Conservation (phyloP, 1,284 basidiomycete genomes). For the Testicularia cyperi region DNA sequence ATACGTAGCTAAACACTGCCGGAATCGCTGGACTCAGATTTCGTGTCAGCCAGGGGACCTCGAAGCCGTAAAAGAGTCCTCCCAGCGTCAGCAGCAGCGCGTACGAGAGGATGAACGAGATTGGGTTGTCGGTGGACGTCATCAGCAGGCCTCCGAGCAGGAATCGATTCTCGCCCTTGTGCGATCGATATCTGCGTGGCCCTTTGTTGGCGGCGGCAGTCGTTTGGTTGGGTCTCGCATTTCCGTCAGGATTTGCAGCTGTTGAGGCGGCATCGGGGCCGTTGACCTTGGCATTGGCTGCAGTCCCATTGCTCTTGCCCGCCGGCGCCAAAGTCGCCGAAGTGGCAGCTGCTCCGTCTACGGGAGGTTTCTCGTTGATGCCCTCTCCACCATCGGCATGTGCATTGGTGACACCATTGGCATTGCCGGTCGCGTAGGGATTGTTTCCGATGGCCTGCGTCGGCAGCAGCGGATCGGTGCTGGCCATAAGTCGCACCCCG, state of each 20-base stretch:
- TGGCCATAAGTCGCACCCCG: slow-evolving; percentile 24
- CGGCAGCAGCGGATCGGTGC: slow-evolving; percentile 25
- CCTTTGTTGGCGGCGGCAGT: not conserved
- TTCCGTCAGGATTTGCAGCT: too few species aligned
- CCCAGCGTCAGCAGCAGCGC: slow-evolving; percentile 39
- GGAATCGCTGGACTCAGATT: slow-evolving; percentile 44
- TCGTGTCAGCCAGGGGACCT: slow-evolving; percentile 40
- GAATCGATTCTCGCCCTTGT: slow-evolving; percentile 46
- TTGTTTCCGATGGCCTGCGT: slow-evolving; percentile 4
- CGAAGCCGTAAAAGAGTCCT: slow-evolving; percentile 51
- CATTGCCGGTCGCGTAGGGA: too few species aligned
- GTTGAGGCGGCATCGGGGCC: too few species aligned
- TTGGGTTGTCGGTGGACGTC: slow-evolving; percentile 48
- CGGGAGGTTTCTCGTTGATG: too few species aligned
- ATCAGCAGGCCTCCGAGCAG: slow-evolving; percentile 44
- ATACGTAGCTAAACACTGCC: slow-evolving; percentile 48
- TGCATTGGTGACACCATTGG: not conserved
- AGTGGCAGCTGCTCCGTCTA: not conserved
- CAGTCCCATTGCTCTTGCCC: not conserved
- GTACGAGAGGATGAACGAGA: slow-evolving; percentile 41
- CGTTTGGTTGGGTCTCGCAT: too few species aligned
- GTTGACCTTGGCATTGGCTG: not conserved
- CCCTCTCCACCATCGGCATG: too few species aligned
- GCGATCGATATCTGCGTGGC: slow-evolving; percentile 32
- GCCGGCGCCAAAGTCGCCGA: slow-evolving; percentile 3